Evolutionary conservation across 116 monocot species (phyloP).

Genomic region (Iris pallida): DNA sequence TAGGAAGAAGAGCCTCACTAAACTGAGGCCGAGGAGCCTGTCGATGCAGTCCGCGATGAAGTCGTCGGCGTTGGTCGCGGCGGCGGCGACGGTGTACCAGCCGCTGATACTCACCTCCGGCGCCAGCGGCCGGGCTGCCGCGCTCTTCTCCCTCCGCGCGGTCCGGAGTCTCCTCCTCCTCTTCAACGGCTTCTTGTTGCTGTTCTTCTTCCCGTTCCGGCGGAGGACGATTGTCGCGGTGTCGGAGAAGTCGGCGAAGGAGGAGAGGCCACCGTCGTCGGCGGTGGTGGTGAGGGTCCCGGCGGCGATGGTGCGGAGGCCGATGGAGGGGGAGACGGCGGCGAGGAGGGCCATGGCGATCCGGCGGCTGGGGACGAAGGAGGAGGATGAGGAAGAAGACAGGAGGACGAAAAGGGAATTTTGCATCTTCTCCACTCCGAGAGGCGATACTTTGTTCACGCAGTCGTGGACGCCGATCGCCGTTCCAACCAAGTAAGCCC

Average conservation of each 20-base stretch:
- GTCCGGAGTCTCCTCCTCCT: slow-evolving; percentile 39
- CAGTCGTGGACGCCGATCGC: slow-evolving; percentile 65
- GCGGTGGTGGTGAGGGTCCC: slow-evolving; percentile 24
- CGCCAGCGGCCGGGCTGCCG: slow-evolving; percentile 40
- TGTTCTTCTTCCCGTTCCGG: slow-evolving; percentile 49
- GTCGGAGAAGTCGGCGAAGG: not conserved
- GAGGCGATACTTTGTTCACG: slow-evolving; percentile 75
- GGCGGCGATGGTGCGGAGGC: slow-evolving; percentile 12
- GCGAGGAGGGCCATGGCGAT: slow-evolving; percentile 33
- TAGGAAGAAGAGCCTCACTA: no score
- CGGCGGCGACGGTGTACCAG: slow-evolving; percentile 3
- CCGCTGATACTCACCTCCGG: slow-evolving; percentile 54
- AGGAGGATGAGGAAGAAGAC: slow-evolving; percentile 7
- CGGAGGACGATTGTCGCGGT: slow-evolving; percentile 7
- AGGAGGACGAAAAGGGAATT: slow-evolving; percentile 24
- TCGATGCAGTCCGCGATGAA: slow-evolving; percentile 3
- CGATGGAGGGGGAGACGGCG: slow-evolving; percentile 27
- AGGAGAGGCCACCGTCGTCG: not conserved
- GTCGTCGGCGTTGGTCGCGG: no score
- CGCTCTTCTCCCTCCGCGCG: slow-evolving; percentile 45
- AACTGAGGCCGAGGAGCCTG: slow-evolving; percentile 6
- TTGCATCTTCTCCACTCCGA: slow-evolving; percentile 28
- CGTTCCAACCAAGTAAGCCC: slow-evolving; percentile 26
- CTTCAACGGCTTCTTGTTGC: slow-evolving; percentile 27
- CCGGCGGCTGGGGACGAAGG: slow-evolving; percentile 12